Conservation (phyloP, 1,139 yeast genomes). For the Lodderomyces theae region DNA sequence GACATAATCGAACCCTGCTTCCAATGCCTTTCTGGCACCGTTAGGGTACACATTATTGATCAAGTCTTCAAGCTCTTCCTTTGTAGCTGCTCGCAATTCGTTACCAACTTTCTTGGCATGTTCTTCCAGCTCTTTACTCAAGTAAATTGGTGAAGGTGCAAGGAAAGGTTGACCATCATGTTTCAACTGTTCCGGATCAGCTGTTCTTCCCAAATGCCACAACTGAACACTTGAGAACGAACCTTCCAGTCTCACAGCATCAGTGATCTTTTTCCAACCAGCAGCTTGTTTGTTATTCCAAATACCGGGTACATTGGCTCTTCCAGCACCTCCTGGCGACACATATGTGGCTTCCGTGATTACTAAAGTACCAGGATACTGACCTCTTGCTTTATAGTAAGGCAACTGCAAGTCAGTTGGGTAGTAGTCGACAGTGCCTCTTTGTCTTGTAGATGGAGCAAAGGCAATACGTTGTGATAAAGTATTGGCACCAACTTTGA, state of each 20-base stretch:
- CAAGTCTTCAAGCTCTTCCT: constrained; percentile 42
- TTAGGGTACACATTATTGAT: constrained; percentile 32
- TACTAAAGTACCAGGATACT: constrained; percentile 53
- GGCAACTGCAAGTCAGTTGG: constrained; percentile 48
- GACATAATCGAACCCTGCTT: constrained; percentile 67
- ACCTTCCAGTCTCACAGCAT: constrained; percentile 51
- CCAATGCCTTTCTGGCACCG: constrained; percentile 49
- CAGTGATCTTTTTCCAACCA: constrained; percentile 51
- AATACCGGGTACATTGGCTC: constrained; percentile 52
- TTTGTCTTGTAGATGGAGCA: constrained; percentile 56
- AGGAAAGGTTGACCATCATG: constrained; percentile 24
- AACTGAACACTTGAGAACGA: constrained; percentile 54
- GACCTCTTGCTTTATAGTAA: constrained; percentile 55
- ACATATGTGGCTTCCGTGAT: constrained; percentile 39
- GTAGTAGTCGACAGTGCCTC: constrained; percentile 38
- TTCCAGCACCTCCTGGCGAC: constrained; percentile 32
- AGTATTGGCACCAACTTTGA: constrained; percentile 41
- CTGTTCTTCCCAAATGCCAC: constrained; percentile 61
- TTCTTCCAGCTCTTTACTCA: constrained; percentile 21
- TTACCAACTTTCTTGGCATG: constrained; percentile 29
- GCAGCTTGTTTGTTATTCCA: constrained; percentile 45
- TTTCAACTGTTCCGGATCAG: constrained; percentile 41
- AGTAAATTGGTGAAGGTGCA: constrained; percentile 27
- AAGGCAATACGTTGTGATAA: constrained; percentile 43
- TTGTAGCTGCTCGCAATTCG: constrained; percentile 38